phyloP scores from a whole-genome alignment of 495 filamentous ascomycete species.

The Lophium mytilinum region DNA sequence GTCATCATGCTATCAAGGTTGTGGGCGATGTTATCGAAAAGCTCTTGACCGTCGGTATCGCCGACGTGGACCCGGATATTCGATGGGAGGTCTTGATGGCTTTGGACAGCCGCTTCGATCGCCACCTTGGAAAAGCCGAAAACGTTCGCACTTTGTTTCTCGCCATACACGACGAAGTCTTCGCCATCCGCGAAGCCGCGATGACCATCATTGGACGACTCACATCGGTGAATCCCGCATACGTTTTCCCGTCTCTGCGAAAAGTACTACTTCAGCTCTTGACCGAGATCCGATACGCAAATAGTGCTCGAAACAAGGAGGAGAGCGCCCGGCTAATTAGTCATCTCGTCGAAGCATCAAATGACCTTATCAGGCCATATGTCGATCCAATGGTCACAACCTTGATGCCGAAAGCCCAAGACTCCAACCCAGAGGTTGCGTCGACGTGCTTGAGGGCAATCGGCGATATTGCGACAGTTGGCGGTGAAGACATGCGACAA shows the following conservation, averaged over 20 bases:
- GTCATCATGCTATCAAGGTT: constrained; percentile 89
- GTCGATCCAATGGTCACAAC: constrained; percentile 91
- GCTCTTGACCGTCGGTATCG: constrained; percentile 85
- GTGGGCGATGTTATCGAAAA: constrained; percentile 97
- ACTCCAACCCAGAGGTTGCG: constrained; percentile 76
- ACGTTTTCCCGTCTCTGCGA: constrained; percentile 88
- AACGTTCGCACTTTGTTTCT: constrained; percentile 93
- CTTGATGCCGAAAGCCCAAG: constrained; percentile 77
- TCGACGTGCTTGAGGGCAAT: constrained; percentile 88
- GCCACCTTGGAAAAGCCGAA: constrained; percentile 86
- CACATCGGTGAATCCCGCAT: constrained; percentile 85
- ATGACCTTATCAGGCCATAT: constrained; percentile 85
- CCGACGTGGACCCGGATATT: constrained; percentile 83
- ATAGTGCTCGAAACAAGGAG: constrained; percentile 85
- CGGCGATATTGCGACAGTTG: constrained; percentile 86
- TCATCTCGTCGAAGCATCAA: constrained; percentile 81
- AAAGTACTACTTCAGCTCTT: constrained; percentile 94
- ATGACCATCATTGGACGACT: constrained; percentile 94
- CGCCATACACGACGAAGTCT: constrained; percentile 91
- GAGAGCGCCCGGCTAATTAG: constrained; percentile 91
- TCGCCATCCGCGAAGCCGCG: constrained; percentile 83
- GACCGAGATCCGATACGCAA: constrained; percentile 93
- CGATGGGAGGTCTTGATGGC: constrained; percentile 78
- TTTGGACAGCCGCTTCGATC: constrained; percentile 87
- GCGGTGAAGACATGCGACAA: constrained; percentile 78